These are phyloP conservation scores for Fusarium abutilonis DNA, from an alignment of 2,329 filamentous ascomycete genomes.

Conservation along the genomic window DNA sequence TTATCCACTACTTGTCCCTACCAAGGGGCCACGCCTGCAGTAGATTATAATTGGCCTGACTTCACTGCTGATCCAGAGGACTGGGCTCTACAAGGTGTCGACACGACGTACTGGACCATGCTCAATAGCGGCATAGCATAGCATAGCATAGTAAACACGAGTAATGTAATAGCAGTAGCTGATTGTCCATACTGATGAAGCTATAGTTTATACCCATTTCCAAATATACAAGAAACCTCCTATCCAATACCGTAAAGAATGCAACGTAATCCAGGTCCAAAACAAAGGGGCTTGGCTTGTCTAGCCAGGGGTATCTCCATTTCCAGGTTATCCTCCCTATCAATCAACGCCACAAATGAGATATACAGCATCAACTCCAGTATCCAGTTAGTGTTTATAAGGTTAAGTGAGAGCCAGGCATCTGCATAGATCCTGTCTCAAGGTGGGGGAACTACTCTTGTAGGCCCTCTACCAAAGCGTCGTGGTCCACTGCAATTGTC, in stretches of 20 bases:
- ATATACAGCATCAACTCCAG: slow-evolving; percentile 33
- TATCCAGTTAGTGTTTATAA: slow-evolving; percentile 22
- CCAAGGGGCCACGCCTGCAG: slow-evolving; percentile 7
- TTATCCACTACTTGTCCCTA: slow-evolving; percentile 17
- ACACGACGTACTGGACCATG: slow-evolving; percentile 51
- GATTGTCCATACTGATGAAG: slow-evolving; percentile 19
- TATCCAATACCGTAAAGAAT: slow-evolving; percentile 29
- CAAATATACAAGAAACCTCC: slow-evolving; percentile 6
- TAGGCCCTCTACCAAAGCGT: slow-evolving; percentile 69
- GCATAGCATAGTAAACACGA: slow-evolving; percentile 18
- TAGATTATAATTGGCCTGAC: slow-evolving; percentile 38
- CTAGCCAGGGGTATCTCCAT: slow-evolving; percentile 46
- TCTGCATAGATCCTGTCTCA: not conserved
- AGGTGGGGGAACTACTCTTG: slow-evolving; percentile 39
- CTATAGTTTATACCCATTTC: slow-evolving; percentile 35
- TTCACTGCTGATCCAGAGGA: slow-evolving; percentile 49
- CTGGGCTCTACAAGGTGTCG: slow-evolving; percentile 55
- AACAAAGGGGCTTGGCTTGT: slow-evolving; percentile 38
- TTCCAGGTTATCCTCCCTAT: slow-evolving; percentile 30
- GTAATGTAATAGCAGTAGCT: not conserved
- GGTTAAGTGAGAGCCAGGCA: not conserved
- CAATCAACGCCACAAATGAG: slow-evolving; percentile 42
- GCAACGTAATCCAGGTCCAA: slow-evolving; percentile 16
- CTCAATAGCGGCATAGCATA: slow-evolving; percentile 42
- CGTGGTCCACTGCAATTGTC: slow-evolving; percentile 66